Base-by-base conservation (phyloP, 2,329 filamentous ascomycete genomes). In the Didymella exigua region DNA sequence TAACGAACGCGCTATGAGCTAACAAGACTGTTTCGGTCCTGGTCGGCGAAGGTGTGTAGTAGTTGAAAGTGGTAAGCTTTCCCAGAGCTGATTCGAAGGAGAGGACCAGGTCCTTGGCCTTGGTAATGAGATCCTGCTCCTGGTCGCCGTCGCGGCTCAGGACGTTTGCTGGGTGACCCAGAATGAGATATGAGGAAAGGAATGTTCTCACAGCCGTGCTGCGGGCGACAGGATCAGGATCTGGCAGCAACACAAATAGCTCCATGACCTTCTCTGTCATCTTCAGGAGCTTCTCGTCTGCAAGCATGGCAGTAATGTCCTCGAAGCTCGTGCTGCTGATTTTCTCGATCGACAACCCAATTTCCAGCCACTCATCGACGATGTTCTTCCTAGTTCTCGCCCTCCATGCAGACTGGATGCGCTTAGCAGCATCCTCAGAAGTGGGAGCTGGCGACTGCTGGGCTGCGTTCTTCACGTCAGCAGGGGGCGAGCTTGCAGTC, bases 81-180 rank as follows among this genome's bases (percentile, higher is more conserved):
- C 84, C 84, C 9, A 93, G 74, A 23, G 88, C 87, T 41, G 85
- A 87, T 76, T 93, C 90, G 66, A 93, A 93, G n/a, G 83, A 86
- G 48, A 90, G 87, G 24, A 93, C 79, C 27, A 93, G 77, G 70
- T 93, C 90, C 59, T 88, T 85, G 23, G 90, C 89, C 73, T 93
- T 93, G 50, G 83, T 84, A 27, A 93, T 88, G 51, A 95, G 81
- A 66, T 91, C 89, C 76, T 86, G 83, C 70, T 86, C 84, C 70
- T 84, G 83, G 54, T 86, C 81, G 44, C 88, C 86, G 68, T 90
- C 90, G 71, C 86, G 89, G 73, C 84, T 90, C 29, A 95, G 82
- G 1, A 93, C 89, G 63, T 91, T 86, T 1, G 86, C 86, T 1
- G 90, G 90, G 71, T 93, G 90, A 1, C 89, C 89, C 23, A 92